Base-by-base conservation (phyloP, 2,329 filamentous ascomycete genomes). In the Alternaria metachromatica region DNA sequence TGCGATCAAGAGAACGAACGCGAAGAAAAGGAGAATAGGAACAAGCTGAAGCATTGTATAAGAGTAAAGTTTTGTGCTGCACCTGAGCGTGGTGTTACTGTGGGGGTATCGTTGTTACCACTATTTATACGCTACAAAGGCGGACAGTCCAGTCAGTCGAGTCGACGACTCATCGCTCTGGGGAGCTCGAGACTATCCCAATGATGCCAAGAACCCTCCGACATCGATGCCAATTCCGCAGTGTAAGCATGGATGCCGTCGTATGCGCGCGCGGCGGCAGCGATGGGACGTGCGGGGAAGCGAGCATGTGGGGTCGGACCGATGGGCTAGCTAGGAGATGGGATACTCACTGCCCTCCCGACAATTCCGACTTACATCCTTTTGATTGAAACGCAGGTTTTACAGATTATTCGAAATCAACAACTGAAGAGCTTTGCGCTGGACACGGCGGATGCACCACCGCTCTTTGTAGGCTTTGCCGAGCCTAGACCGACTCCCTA, bases 141-240 rank as follows among this genome's bases (percentile, higher is more conserved):
- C 6, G 0, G 30, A 33, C 3, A 3, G 13, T 4, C 30, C 7
- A 37, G 4, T 15, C 4, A 37, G 6, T 37, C 37, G 15, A 41
- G 10, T 18, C 37, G 9, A 41, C 15, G 0, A 2, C 4, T 5
- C 2, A 10, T 0, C 15, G 15, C n/a, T 41, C n/a, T 18, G n/a
- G 37, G n/a, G n/a, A 18, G 37, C 37, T 18, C 15, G 1, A 41
- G 37, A 41, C n/a, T 41, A 41, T 41, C 15, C n/a, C 37, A 41
- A 41, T 1, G 4, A 18, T 18, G 37, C 37, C 37, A 41, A 18
- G 37, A 18, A 3, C 0, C 6, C n/a, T 0, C 1, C 18, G 5
- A 1, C 0, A 41, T 41, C 0, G 2, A 11, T 18, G 15, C 9
- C 5, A 1, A 18, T 18, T 6, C 0, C 1, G 2, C 15, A 18